Evolutionary conservation across 2,329 filamentous ascomycete genomes (phyloP), one percentile per base, ranked within the genome.

Genomic region (Colletotrichum lupini): DNA sequence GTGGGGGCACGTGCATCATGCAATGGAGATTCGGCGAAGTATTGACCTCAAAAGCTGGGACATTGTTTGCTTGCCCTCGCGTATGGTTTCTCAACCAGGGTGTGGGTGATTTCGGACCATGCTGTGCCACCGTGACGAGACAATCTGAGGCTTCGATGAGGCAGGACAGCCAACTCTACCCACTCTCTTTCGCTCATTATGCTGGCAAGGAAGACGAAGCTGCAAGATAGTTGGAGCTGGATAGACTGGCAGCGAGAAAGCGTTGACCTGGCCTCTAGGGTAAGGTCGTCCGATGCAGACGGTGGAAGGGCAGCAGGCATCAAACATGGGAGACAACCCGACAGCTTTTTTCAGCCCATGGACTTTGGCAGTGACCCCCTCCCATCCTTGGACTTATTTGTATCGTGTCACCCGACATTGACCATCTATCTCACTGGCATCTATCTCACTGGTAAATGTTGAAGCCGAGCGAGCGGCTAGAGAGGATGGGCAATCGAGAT

Each of bases 131-230:
- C 22, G 49, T 30, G 71, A 53, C 67, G 49, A 73, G 67, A 73
- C 67, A 60, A 59, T 37, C 28, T 71, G 61, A 73, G 49, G 71
- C 56, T 61, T 66, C 71, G 67, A 71, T 71, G 67, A 73, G 67
- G 67, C 67, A 66, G 67, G 55, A 26, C 56, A 28, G 42, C n/a
- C 67, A 64, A 55, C 6, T 6, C 58, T 49, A 19, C 42, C 42
- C 56, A 57, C 1, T 5, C 9, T 37, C 22, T 42, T 42, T 16
- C 46, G 37, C 49, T 49, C 56, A 16, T 42, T 14, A 58, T 35
- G 58, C 22, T 11, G 2, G 32, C 56, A 22, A 35, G 16, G 30
- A 49, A 70, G 49, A 66, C 61, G 56, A 70, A n/a, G 24, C 22
- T 46, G 63, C 24, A 22, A 30, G 57, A 71, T 67, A 56, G 46